These are phyloP conservation scores for Neurospora sp. DNA, from an alignment of 495 filamentous ascomycete species.

Conservation along the genomic window DNA sequence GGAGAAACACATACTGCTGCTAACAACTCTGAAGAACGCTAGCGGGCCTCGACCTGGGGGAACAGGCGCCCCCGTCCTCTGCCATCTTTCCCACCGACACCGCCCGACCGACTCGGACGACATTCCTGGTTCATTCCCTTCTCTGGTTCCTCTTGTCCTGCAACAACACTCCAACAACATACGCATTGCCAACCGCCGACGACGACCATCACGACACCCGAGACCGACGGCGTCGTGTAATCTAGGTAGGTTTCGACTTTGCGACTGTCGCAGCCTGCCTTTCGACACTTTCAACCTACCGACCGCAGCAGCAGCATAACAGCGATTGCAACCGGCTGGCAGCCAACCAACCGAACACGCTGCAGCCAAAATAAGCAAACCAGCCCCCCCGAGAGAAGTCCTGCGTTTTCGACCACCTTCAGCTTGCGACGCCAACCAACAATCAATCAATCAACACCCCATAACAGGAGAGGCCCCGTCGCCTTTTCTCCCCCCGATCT, in stretches of 20 bases:
- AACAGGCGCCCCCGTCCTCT: not conserved
- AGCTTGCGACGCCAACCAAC: not conserved
- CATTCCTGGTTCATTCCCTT: not conserved
- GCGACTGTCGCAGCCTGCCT: not conserved
- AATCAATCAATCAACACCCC: not conserved
- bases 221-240: not conserved
- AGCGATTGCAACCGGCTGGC: not conserved
- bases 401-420: not conserved
- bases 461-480: not conserved
- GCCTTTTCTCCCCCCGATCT: not conserved
- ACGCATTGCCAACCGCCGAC: not conserved
- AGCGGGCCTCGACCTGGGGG: not conserved
- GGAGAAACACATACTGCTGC: not conserved
- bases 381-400: not conserved
- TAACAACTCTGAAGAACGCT: not conserved
- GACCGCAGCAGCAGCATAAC: not conserved
- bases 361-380: not conserved
- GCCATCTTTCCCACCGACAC: not conserved
- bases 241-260: not conserved
- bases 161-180: not conserved
- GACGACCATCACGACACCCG: not conserved
- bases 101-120: not conserved
- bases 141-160: not conserved
- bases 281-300: not conserved
- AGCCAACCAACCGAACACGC: not conserved